Evolutionary conservation across 495 filamentous ascomycete genomes (phyloP).

Genomic region (Tuber indicum): DNA sequence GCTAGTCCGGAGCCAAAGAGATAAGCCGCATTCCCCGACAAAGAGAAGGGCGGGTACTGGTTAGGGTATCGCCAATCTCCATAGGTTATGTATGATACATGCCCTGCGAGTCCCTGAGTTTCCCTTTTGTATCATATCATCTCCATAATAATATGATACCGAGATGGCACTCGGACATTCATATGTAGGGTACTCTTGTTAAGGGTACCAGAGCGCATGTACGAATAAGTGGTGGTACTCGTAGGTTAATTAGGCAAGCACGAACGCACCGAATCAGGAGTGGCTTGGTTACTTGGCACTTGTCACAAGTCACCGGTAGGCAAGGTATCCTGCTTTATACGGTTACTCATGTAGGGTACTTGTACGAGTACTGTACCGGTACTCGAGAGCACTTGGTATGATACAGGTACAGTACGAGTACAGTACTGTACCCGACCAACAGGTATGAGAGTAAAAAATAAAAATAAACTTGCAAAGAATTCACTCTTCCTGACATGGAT

Average conservation of each 20-base stretch:
- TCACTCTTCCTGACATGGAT: not conserved
- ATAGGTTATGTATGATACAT: too few relatives aligned
- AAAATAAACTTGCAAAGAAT: not conserved
- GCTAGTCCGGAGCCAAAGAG: constrained; percentile 3
- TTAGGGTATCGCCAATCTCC: not conserved
- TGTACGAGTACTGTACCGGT: too few relatives aligned
- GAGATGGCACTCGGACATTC: not conserved
- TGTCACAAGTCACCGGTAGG: not conserved
- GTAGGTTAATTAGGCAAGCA: not conserved
- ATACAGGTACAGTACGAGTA: too few relatives aligned
- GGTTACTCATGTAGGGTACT: not conserved
- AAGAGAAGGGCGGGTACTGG: not conserved
- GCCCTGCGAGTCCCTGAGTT: not conserved
- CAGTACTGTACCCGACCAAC: too few relatives aligned
- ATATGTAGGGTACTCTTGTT: not conserved
- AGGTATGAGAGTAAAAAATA: not conserved
- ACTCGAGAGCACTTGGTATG: not conserved
- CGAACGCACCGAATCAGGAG: not conserved
- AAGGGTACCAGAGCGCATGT: not conserved
- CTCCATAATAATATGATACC: not conserved
- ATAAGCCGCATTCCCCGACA: constrained; percentile 1
- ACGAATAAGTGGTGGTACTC: too few relatives aligned
- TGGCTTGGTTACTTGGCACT: not conserved
- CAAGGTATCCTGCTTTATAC: not conserved
- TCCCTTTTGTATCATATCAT: too few relatives aligned